These are phyloP conservation scores for Herpotrichia juniperi DNA, from an alignment of 2,329 filamentous ascomycete species.

Conservation along the genomic window DNA sequence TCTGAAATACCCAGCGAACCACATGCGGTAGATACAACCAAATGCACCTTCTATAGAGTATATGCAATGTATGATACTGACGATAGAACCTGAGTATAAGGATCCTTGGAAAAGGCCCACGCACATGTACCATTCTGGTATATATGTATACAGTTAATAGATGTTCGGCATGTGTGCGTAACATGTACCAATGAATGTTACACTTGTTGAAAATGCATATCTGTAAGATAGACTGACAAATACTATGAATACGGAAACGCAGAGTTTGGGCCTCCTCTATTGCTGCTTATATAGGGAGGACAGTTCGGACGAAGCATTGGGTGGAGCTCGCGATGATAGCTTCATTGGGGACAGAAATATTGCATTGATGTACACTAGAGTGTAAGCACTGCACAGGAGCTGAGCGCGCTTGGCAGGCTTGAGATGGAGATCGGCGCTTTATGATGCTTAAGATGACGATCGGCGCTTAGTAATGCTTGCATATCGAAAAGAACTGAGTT, in stretches of 20 bases:
- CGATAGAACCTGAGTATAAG: slow-evolving; percentile 5
- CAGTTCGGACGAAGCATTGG: no score
- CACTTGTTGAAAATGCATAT: slow-evolving; percentile 17
- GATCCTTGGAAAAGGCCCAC: slow-evolving; percentile 1
- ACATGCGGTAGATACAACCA: slow-evolving; percentile 6
- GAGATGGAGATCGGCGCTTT: no score
- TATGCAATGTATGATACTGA: slow-evolving; percentile 6
- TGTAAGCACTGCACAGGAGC: no score
- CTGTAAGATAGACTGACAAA: slow-evolving; percentile 11
- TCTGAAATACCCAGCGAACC: slow-evolving; percentile 2
- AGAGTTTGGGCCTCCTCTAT: slow-evolving; percentile 16
- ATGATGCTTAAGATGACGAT: no score
- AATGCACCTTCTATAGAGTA: slow-evolving; percentile 6
- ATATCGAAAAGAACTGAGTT: no score
- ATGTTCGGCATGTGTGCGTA: not conserved
- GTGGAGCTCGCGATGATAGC: no score
- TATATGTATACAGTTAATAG: not conserved
- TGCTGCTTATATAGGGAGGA: no score
- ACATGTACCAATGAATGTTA: slow-evolving; percentile 11
- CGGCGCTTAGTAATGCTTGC: no score
- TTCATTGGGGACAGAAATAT: no score
- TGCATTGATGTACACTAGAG: no score
- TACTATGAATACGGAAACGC: slow-evolving; percentile 12
- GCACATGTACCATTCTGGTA: slow-evolving; percentile 3
- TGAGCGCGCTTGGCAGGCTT: no score